These are phyloP conservation scores for Bathelium albidoporum DNA, from an alignment of 495 filamentous ascomycete species.

Conservation along the genomic window DNA sequence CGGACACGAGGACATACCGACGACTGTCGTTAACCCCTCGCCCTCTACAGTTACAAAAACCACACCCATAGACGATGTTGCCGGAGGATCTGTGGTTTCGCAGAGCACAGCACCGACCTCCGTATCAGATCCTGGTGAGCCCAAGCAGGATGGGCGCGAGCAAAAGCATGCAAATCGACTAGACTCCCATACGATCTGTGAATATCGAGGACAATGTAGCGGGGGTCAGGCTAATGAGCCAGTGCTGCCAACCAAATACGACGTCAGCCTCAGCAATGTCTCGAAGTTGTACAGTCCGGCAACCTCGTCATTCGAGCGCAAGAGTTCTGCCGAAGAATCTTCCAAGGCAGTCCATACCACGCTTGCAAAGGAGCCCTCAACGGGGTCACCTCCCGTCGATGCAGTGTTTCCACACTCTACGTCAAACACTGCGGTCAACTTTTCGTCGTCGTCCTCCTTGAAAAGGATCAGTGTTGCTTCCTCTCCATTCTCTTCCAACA, in stretches of 20 bases:
- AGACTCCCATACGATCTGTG: background rate
- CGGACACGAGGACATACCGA: background rate
- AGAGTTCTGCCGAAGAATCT: background rate
- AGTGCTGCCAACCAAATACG: background rate
- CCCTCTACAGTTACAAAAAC: background rate
- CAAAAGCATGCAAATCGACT: background rate
- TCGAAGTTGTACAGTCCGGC: background rate
- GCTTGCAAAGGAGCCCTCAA: background rate
- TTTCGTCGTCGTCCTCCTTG: background rate
- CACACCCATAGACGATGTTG: background rate
- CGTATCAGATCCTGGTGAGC: background rate
- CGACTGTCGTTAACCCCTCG: background rate
- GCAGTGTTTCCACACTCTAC: background rate
- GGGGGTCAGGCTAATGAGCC: background rate
- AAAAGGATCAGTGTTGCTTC: background rate
- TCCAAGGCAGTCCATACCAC: background rate
- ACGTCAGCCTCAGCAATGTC: background rate
- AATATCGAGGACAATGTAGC: background rate
- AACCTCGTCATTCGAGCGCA: background rate
- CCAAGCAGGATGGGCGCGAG: background rate
- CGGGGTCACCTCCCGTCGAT: background rate
- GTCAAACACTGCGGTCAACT: background rate
- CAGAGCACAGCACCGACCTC: background rate
- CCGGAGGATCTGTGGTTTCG: background rate
- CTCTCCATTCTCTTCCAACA: background rate